phyloP scores from a whole-genome alignment of 140 eudicot species.

The Flaveria floridana region DNA sequence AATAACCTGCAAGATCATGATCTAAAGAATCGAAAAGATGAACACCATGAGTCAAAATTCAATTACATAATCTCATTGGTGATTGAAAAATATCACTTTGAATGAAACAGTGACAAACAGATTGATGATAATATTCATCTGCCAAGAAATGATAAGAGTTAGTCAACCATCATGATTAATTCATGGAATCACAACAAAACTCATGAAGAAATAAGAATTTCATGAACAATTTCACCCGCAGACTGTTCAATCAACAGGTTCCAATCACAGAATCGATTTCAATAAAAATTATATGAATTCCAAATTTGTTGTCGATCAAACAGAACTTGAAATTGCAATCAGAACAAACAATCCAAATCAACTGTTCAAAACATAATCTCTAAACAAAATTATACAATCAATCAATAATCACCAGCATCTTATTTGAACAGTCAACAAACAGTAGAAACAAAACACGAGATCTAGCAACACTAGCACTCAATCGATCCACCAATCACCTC shows the following conservation, averaged over 20 bases:
- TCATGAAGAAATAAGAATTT: no score
- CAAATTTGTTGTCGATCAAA: constrained; percentile 24
- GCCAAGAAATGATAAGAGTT: constrained; percentile 17
- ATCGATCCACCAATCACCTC: constrained; percentile 13
- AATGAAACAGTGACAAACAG: constrained; percentile 11
- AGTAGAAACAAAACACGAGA: constrained; percentile 19
- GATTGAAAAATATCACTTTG: background rate
- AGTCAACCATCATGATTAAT: constrained; percentile 30
- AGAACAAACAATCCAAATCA: constrained; percentile 11
- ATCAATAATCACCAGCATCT: constrained; percentile 3
- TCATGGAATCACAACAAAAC: constrained; percentile 9
- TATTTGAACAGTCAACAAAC: constrained; percentile 16
- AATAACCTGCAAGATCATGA: constrained; percentile 20
- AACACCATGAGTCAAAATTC: background rate
- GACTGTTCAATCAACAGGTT: constrained; percentile 14
- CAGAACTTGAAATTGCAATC: constrained; percentile 8
- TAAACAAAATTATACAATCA: constrained; percentile 8
- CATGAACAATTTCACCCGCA: constrained; percentile 20
- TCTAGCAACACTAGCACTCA: background rate
- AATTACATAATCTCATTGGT: constrained; percentile 11
- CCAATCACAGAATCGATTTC: background rate
- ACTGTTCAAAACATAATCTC: constrained; percentile 17
- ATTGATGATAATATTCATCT: constrained; percentile 8
- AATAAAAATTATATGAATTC: background rate
- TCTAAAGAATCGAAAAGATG: constrained; percentile 9